Base-by-base conservation (phyloP, 176 grass and related monocot species). In the Paspalum vaginatum region DNA sequence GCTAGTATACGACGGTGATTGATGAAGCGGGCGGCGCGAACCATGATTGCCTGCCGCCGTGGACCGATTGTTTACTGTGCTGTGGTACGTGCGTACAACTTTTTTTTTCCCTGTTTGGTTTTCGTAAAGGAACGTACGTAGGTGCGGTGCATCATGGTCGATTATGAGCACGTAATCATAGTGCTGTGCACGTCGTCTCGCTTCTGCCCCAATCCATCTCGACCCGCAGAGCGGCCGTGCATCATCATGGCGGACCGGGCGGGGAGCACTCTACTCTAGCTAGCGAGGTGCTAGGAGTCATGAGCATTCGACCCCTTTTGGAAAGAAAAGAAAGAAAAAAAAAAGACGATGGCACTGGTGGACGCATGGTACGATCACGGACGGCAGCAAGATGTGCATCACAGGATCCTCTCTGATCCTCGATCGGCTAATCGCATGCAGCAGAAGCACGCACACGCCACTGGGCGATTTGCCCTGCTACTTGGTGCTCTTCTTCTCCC, bases 151-250 rank as follows among this genome's bases (percentile, higher is more conserved):
- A 32, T 32, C 49, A 21, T 54, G 26, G 24, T 1, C 59, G 27
- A 39, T 69, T 50, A 56, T 6, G 21, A 51, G 21, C 38, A 20
- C 15, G 48, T 54, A 65, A 81, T 86, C 50, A 59, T 86, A 60
- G 51, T 75, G 61, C 3, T 25, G 27, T 9, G 61, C 84, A 75
- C 84, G 77, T 81, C 84, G 77, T 81, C 75, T 75, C 75, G 77
- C 77, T 74, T 68, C 55, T 7, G 37, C 61, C 26, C 20, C 27
- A 55, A 70, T 85, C 37, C 32, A 78, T 11, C 49, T 26, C 27
- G 13, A 18, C 64, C 0, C 2, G 1, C 25, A n/a, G n/a, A n/a
- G 21, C 7, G 32, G 0, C 1, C 11, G 20, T 27, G 45, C 10
- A 54, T 55, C 70, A 40, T 43, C 32, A 32, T 27, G 17, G 70